Conservation (phyloP, 202 grass and related monocot species). For the Panicum virgatum region DNA sequence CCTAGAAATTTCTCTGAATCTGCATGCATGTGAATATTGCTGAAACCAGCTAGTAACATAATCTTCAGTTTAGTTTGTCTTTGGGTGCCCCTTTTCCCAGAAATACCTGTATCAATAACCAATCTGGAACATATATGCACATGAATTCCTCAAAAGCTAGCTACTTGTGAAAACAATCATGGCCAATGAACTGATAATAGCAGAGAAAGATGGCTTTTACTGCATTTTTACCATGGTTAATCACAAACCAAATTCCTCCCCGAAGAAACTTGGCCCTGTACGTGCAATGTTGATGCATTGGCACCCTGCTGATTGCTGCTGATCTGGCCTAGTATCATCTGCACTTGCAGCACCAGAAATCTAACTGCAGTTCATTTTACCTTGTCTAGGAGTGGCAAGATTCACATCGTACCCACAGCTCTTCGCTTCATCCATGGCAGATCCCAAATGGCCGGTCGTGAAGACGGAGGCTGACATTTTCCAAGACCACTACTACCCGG, state of each 20-base stretch:
- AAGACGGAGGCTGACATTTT: conserved; percentile 49
- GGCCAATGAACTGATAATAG: neutral
- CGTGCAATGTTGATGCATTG: neutral
- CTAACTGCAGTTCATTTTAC: conserved; percentile 21
- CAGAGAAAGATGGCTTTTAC: neutral
- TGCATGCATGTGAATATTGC: neutral
- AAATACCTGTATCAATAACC: too few species aligned
- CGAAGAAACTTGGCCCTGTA: neutral
- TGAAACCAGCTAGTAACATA: neutral
- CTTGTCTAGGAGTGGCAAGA: conserved; percentile 41
- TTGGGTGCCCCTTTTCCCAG: too few species aligned
- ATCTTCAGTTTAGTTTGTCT: neutral
- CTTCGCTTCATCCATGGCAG: conserved; percentile 52
- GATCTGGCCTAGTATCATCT: neutral
- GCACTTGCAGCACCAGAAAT: neutral
- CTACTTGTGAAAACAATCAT: neutral
- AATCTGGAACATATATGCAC: too few species aligned
- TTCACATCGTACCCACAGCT: conserved; percentile 50
- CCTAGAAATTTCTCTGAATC: conserved; percentile 20
- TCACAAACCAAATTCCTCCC: neutral
- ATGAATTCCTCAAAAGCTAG: neutral
- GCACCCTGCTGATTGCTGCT: neutral
- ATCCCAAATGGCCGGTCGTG: conserved; percentile 50
- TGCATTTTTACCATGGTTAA: neutral
- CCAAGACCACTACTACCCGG: conserved; percentile 46